A percentile compares a stretch with the other conserved stretches of the same genome.
Conservation (phyloP, 805 yeast genomes). For the Zygotorulaspora sp. region DNA sequence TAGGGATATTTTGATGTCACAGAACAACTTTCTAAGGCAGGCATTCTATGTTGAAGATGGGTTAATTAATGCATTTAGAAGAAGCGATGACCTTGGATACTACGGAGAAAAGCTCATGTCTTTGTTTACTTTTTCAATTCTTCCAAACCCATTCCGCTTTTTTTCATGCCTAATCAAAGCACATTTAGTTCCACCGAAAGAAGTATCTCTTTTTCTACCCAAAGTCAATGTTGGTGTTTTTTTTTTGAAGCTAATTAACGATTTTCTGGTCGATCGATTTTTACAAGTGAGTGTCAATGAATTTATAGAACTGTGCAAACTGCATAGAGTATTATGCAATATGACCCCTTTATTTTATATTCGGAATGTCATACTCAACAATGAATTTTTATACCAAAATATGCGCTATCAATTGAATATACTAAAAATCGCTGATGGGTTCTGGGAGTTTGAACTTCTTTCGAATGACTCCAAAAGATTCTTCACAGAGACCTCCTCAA, state of each 20-base stretch:
- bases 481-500: slow-evolving; percentile 1
- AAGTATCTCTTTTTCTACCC: slow-evolving; percentile 1
- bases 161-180: slow-evolving; percentile 16
- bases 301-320: slow-evolving; percentile 16
- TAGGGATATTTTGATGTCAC: slow-evolving; percentile 17
- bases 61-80: slow-evolving; percentile 13
- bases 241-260: slow-evolving; percentile 18
- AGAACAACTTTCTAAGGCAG: slow-evolving; percentile 6
- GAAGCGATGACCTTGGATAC: slow-evolving; percentile 6
- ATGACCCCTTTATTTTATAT: slow-evolving; percentile 1
- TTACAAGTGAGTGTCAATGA: slow-evolving; percentile 22
- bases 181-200: slow-evolving; percentile 9
- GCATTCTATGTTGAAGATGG: slow-evolving; percentile 18
- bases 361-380: neutral
- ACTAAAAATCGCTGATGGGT: slow-evolving; percentile 22
- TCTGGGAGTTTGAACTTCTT: slow-evolving; percentile 16
- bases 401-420: slow-evolving; percentile 11
- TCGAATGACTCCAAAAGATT: slow-evolving; percentile 6
- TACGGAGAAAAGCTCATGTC: slow-evolving; percentile 16
- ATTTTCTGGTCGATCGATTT: slow-evolving; percentile 11
- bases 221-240: slow-evolving; percentile 9
- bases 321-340: slow-evolving; percentile 15
- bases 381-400: slow-evolving; percentile 5
- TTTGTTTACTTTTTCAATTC: slow-evolving; percentile 9
- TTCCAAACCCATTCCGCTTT: slow-evolving; percentile 11